Evolutionary conservation across 805 yeast genomes (phyloP).

Genomic region (Candida adriatica): DNA sequence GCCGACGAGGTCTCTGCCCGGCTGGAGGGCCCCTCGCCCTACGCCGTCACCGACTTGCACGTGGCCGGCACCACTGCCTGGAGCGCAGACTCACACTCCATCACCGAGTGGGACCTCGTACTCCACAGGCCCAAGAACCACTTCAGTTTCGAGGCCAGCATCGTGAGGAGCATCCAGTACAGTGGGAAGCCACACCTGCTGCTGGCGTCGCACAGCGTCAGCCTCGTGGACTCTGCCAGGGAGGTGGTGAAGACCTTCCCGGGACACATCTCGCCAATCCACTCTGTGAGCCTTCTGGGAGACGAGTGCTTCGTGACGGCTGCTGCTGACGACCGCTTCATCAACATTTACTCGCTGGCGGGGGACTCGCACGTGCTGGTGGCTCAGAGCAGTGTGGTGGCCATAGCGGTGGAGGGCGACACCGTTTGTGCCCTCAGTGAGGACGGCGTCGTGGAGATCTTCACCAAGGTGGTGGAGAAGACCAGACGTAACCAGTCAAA

Average conservation of each 20-base stretch:
- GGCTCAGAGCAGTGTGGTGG: constrained; percentile 53
- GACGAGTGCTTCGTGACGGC: constrained; percentile 51
- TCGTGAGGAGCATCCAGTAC: constrained; percentile 25
- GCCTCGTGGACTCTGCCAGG: constrained; percentile 39
- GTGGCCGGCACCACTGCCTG: constrained; percentile 39
- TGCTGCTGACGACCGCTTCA: constrained; percentile 75
- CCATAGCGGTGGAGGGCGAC: constrained; percentile 34
- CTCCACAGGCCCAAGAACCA: constrained; percentile 35
- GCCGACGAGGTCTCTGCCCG: constrained; percentile 50
- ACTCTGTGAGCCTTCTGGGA: constrained; percentile 35
- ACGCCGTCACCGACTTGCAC: constrained; percentile 44
- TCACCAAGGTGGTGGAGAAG: constrained; percentile 35
- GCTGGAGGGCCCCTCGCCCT: constrained; percentile 38
- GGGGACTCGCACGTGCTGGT: constrained; percentile 52
- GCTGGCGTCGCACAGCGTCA: constrained; percentile 62
- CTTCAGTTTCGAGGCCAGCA: constrained; percentile 31
- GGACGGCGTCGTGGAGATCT: constrained; percentile 67
- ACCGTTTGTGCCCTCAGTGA: constrained; percentile 58
- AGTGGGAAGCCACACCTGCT: constrained; percentile 36
- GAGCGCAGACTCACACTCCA: constrained; percentile 53
- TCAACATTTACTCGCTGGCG: constrained; percentile 57
- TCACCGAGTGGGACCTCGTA: constrained; percentile 56
- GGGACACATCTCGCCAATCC: constrained; percentile 70
- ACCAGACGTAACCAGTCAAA: constrained; percentile 48
- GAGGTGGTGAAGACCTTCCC: constrained; percentile 50